Base-by-base conservation (phyloP, 805 yeast genomes). In the Clavispora phyllophila region DNA sequence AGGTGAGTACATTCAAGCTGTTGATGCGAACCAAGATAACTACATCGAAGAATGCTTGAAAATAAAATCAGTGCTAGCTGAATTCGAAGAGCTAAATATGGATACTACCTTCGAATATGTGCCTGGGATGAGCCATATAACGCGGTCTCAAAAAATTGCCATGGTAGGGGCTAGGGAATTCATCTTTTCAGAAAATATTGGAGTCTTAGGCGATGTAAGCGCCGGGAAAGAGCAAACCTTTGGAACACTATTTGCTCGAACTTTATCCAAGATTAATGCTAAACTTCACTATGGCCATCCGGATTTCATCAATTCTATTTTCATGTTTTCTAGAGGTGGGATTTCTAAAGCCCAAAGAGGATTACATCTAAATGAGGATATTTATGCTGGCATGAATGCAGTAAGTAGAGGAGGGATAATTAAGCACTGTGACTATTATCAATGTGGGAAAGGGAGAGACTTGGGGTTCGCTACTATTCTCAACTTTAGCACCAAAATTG, bases 141-240 rank as follows among this genome's bases (percentile, higher is more conserved):
- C 64, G 2, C 58, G 54, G 4, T 51, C 50, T 40, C 20, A 32
- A 9, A 90, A 93, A 1, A 95, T 91, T 14, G 98, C 97, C 0
- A 89, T 91, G 54, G 75, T 91, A 34, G 97, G 98, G 34, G 96
- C 97, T 1, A 78, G 98, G 55, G 98, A 91, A 60, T 89, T 88
- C 60, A 89, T 91, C 24, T 91, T 91, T 66, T 85, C 96, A 2
- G 97, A 90, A 63, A 86, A 86, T 57, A 81, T 87, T 46, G 98
- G 98, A 45, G 84, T 90, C 10, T 70, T 90, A 33, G 98, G 97
- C 37, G 97, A 90, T 65, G 87, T 90, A 52, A 97, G 97, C 18
- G 98, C 98, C 17, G 96, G 96, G 8, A 90, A 90, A 63, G 98
- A 90, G 60, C 96, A 91, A 65, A 90, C 98, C 1, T 90, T 90